Conservation (phyloP, 2,329 filamentous ascomycete species). For the Penicillium sp. region DNA sequence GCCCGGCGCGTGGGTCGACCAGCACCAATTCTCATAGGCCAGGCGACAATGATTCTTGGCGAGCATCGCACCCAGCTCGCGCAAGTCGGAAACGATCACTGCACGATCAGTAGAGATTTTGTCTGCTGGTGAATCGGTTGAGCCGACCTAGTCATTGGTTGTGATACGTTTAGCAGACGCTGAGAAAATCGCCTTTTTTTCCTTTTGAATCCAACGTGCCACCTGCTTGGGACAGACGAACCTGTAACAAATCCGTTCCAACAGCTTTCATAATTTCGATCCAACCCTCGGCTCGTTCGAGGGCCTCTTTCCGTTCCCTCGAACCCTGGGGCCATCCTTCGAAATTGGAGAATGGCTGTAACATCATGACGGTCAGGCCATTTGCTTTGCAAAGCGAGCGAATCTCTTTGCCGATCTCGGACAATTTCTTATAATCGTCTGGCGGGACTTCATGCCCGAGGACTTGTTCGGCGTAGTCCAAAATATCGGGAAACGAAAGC, state of each 20-base stretch:
- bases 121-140: slow-evolving; percentile 54
- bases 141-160: slow-evolving; percentile 45
- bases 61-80: slow-evolving; percentile 58
- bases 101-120: slow-evolving; percentile 48
- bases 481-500: slow-evolving; percentile 67
- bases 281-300: slow-evolving; percentile 60
- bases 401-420: slow-evolving; percentile 50
- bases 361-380: slow-evolving; percentile 58
- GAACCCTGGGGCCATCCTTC: slow-evolving; percentile 64
- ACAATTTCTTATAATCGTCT: slow-evolving; percentile 56
- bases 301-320: slow-evolving; percentile 55
- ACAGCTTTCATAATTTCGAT: slow-evolving; percentile 63
- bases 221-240: slow-evolving; percentile 27
- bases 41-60: slow-evolving; percentile 53
- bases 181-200: background rate
- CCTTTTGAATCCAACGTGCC: no score
- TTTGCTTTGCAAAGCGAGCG: slow-evolving; percentile 50
- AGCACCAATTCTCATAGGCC: slow-evolving; percentile 79
- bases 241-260: slow-evolving; percentile 65
- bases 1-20: slow-evolving; percentile 62
- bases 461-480: slow-evolving; percentile 54
- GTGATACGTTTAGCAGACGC: background rate
- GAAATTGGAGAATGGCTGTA: slow-evolving; percentile 72
- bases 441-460: slow-evolving; percentile 47
- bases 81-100: slow-evolving; percentile 56